Percentiles rank a stretch among this genome's conserved stretches.
Evolutionary conservation across 106 monocot species (phyloP).

Genomic region (Dioscorea dumetorum): DNA sequence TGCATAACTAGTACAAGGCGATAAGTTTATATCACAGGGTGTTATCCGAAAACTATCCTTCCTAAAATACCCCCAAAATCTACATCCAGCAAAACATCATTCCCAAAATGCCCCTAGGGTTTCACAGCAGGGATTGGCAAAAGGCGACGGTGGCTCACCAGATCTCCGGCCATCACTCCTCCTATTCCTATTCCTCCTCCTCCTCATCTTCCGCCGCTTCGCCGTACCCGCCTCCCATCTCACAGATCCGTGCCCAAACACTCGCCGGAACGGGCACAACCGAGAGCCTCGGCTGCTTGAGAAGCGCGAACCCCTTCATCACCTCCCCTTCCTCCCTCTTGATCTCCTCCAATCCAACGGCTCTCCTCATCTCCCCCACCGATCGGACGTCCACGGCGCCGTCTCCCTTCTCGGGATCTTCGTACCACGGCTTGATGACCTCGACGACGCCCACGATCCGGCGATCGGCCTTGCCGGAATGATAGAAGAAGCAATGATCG

Average conservation of each 20-base stretch:
- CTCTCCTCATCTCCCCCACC: slow-evolving; percentile 58
- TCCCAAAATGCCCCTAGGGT: too few species aligned
- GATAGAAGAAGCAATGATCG: slow-evolving; percentile 97
- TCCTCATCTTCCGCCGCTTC: slow-evolving; percentile 9
- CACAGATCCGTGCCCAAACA: slow-evolving; percentile 65
- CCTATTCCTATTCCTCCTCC: slow-evolving; percentile 27
- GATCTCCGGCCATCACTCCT: neutral
- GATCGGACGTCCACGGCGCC: slow-evolving; percentile 74
- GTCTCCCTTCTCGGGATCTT: slow-evolving; percentile 9
- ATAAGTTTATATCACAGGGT: too few species aligned
- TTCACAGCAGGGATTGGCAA: too few species aligned
- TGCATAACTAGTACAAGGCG: too few species aligned
- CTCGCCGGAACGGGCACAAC: slow-evolving; percentile 68
- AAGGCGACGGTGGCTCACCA: neutral
- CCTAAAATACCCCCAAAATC: too few species aligned
- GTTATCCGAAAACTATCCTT: too few species aligned
- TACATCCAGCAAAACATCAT: too few species aligned
- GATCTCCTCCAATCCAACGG: slow-evolving; percentile 68
- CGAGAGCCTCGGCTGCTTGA: slow-evolving; percentile 75
- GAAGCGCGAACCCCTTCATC: slow-evolving; percentile 62
- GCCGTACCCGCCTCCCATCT: slow-evolving; percentile 74
- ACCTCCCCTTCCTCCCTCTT: slow-evolving; percentile 33
- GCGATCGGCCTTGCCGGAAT: slow-evolving; percentile 59
- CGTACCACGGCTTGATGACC: slow-evolving; percentile 67
- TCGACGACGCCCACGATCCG: slow-evolving; percentile 72